A percentile compares a stretch with the other conserved stretches of the same genome.
Evolutionary conservation across 306 rosid species (phyloP).

Genomic region (Casuarina glauca): DNA sequence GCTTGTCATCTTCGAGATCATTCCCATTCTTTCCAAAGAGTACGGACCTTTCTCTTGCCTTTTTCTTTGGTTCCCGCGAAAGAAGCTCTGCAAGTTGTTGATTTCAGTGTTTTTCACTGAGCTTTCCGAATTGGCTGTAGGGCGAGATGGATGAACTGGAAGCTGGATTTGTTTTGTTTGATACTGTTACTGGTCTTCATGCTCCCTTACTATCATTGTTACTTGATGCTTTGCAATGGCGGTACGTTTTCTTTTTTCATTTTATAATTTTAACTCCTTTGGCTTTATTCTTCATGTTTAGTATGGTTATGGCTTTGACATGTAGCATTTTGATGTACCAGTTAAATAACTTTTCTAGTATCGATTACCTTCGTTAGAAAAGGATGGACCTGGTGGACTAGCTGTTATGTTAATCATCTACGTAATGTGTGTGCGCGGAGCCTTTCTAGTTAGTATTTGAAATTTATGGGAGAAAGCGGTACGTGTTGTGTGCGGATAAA

Average conservation of each 20-base stretch:
- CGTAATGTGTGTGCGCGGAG: neutral
- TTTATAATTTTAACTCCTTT: neutral
- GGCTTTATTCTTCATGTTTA: neutral
- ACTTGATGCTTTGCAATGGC: slow-evolving; percentile 74
- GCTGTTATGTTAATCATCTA: neutral
- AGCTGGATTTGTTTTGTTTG: slow-evolving; percentile 80
- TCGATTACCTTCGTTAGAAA: neutral
- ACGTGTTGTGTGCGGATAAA: neutral
- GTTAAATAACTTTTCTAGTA: neutral
- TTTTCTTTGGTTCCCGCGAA: neutral
- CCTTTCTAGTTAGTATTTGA: neutral
- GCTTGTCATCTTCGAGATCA: slow-evolving; percentile 95
- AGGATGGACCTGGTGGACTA: neutral
- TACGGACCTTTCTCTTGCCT: slow-evolving; percentile 5
- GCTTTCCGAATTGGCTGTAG: slow-evolving; percentile 27
- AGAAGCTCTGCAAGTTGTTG: neutral
- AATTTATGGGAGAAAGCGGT: neutral
- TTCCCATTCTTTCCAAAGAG: slow-evolving; percentile 93
- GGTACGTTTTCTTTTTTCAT: slow-evolving; percentile 32
- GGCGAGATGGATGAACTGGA: slow-evolving; percentile 92
- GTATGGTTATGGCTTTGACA: neutral
- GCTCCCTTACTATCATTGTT: slow-evolving; percentile 91
- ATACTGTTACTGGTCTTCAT: slow-evolving; percentile 81
- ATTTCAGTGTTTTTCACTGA: neutral
- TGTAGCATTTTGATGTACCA: neutral